These are phyloP conservation scores for Apiotrichum laibachii DNA, from an alignment of 1,284 basidiomycete species.

Conservation along the genomic window DNA sequence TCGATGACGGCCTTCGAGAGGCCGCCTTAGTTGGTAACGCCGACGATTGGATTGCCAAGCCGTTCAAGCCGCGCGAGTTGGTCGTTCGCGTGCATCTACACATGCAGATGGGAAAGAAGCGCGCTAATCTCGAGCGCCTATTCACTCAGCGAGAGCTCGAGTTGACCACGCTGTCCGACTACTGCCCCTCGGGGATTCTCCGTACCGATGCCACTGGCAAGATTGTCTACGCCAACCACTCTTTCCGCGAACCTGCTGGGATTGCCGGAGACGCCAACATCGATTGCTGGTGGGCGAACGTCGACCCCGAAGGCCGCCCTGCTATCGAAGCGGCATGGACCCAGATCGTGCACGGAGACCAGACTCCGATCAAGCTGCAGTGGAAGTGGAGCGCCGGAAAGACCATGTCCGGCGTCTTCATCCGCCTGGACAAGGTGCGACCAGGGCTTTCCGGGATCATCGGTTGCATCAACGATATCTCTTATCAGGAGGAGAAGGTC, in stretches of 20 bases:
- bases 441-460: constrained; percentile 36
- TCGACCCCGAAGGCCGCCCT: constrained; percentile 21
- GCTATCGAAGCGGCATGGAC: constrained; percentile 2
- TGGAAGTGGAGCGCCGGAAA: constrained; percentile 45
- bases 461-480: constrained; percentile 44
- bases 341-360: constrained; percentile 10
- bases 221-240: constrained; percentile 37
- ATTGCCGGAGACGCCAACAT: constrained; percentile 25
- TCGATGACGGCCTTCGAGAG: constrained; percentile 39
- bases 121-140: constrained; percentile 36
- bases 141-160: constrained; percentile 41
- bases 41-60: constrained; percentile 49
- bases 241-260: constrained; percentile 26
- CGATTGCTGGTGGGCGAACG: constrained; percentile 23
- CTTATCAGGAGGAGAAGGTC: constrained; percentile 41
- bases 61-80: constrained; percentile 51
- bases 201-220: constrained; percentile 28
- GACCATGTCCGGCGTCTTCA: constrained; percentile 34
- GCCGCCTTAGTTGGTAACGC: constrained; percentile 50
- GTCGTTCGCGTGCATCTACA: constrained; percentile 50
- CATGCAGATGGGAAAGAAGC: constrained; percentile 47
- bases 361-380: constrained; percentile 20
- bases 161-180: constrained; percentile 46
- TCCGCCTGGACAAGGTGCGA: constrained; percentile 38
- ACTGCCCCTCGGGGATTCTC: constrained; percentile 44